Base-by-base conservation (phyloP, 2,329 filamentous ascomycete genomes). In the Podosphaera aphanis region DNA sequence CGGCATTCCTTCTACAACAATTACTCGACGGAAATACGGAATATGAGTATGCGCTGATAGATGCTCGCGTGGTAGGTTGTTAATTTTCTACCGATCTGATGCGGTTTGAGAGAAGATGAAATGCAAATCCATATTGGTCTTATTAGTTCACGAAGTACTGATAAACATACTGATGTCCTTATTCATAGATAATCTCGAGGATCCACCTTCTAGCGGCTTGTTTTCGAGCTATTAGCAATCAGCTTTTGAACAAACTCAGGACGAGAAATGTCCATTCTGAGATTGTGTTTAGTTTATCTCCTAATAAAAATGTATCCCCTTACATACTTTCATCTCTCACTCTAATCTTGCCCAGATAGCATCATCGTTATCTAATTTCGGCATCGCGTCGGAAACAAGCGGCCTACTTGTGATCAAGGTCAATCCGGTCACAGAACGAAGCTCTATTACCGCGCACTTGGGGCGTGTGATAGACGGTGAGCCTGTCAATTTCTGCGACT, bases 11-110 rank as follows among this genome's bases (percentile, higher is more conserved):
- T 38, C 79, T 85, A 45, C 68, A 78, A 53, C 86, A 94, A 63
- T 73, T 98, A 4, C 68, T 95, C n/a, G 71, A 74, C 5, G 81
- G 83, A 45, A 93, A 95, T 58, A 58, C 73, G 10, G 77, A 79
- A 7, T 95, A 86, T 55, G 85, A 95, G 62, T 95, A 95, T 66
- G 85, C 86, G 29, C 81, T 98, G 53, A 72, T 98, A 41, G 88
- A 98, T 63, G 85, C 85, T 18, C 75, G 73, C 40, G 73, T 82
- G 60, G 79, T 86, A 68, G 49, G 69, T 63, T 10, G 11, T 5
- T 20, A 36, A 3, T 25, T 35, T 44, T 40, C 2, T 19, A 25
- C 23, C 23, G 4, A 8, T 25, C 23, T 25, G 23, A 25, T 25
- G 8, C 4, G 8, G 23, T 25, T 25, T 25, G 8, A 8, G 23